Evolutionary conservation across 2,329 filamentous ascomycete genomes (phyloP), one percentile per base, ranked within the genome.

Genomic region (Claviceps capensis): DNA sequence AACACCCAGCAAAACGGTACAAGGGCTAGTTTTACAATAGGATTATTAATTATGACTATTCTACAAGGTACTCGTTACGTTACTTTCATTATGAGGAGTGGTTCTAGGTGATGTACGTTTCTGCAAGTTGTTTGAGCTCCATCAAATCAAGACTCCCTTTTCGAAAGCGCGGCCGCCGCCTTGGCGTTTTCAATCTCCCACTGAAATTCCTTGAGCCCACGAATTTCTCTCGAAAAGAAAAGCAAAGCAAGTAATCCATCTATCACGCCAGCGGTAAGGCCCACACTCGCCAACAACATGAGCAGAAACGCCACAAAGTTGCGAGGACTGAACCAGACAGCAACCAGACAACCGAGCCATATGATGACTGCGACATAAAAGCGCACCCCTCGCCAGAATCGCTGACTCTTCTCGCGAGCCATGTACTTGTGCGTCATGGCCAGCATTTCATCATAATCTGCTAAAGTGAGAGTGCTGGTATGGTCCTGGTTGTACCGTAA

Each of bases 201-300:
- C 64, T 93, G 82, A 69, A 97, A 97, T 71, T 98, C 93, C 61
- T 81, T 83, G 51, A 98, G 70, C 4, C 85, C 83, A 53, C 88
- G 77, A 54, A 96, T 69, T 70, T 98, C 93, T 55, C 82, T 82
- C 11, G 85, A 83, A 53, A 95, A 84, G 65, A 98, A 98, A 48
- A 97, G 67, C 0, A 93, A 77, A 0, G 89, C 86, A 64, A 97
- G 86, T 42, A 97, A 68, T 0, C 91, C 90, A 63, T 96, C 87
- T 19, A 96, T 65, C 2, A 88, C 78, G 0, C 91, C 91, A 4
- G 83, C 81, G 16, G 78, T 78, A 37, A 97, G 74, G 2, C 82
- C 81, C 16, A 97, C 66, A n/a, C 84, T 88, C 63, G 85, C 86
- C 19, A 95, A 63, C 2, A 97, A 68, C 68, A 89, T 80, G 48